Conservation (phyloP, 768 basidiomycete species). For the Gloeopeniophorella convolvens region DNA sequence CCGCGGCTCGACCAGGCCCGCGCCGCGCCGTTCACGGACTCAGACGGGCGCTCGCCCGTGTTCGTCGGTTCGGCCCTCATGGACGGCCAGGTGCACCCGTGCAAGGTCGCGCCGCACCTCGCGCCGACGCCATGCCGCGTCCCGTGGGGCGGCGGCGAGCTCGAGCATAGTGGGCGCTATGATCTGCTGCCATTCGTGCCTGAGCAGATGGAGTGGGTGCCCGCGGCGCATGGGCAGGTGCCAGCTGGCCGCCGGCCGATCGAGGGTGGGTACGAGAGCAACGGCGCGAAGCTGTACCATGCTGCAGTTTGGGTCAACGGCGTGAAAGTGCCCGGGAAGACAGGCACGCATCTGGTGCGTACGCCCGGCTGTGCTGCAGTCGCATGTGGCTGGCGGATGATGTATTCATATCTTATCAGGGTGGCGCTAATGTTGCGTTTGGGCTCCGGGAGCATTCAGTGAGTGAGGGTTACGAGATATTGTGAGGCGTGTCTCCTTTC, state of each 20-base stretch:
- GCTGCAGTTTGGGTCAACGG: conserved; percentile 48
- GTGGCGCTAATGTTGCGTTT: conserved; percentile 4
- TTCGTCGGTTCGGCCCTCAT: conserved; percentile 73
- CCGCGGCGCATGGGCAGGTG: conserved; percentile 50
- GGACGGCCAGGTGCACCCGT: conserved; percentile 63
- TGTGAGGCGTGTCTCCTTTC: conserved; percentile 28
- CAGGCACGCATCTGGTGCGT: conserved; percentile 59
- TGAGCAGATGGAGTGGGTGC: conserved; percentile 70
- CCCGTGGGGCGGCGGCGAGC: conserved; percentile 57
- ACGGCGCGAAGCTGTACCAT: conserved; percentile 62
- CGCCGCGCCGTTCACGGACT: conserved; percentile 48
- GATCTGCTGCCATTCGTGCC: conserved; percentile 69
- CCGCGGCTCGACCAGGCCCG: conserved; percentile 39
- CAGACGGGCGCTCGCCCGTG: conserved; percentile 50
- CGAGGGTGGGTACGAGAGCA: conserved; percentile 71
- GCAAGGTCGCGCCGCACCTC: conserved; percentile 69
- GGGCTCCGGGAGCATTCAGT: conserved; percentile 30
- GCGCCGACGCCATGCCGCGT: conserved; percentile 41
- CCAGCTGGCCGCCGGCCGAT: conserved; percentile 53
- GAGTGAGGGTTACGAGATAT: conserved; percentile 36
- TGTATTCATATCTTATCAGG: not conserved
- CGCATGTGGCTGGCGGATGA: conserved; percentile 29
- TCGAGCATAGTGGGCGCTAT: conserved; percentile 56
- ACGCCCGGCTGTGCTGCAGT: conserved; percentile 26
- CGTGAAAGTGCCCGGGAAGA: conserved; percentile 65